Evolutionary conservation across 2,329 filamentous ascomycete species (phyloP), one percentile per base, ranked within the genome.

Genomic region (Lecanicillium sp.): DNA sequence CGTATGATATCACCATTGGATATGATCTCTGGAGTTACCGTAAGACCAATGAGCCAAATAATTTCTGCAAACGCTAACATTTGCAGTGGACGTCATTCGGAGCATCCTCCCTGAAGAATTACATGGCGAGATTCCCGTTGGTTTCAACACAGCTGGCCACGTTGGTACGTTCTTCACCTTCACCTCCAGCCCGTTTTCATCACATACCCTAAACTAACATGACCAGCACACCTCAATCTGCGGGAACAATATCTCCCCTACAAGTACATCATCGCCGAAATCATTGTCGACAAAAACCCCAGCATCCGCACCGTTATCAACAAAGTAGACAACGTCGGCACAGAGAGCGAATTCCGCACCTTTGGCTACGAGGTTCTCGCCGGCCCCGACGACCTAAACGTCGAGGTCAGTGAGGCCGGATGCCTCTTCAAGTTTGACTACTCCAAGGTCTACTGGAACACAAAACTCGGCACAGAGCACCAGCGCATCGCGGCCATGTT

Each of bases 391-490:
- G 81, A 96, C 53, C 68, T 95, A 59, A 79, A 89, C 38, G 92
- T 98, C 39, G 77, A 85, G 45, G 74, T 92, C 37, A 78, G 75
- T 47, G 88, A 95, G 63, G 83, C 85, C 51, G 76, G 79, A 44
- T 96, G 92, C 64, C 67, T 72, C n/a, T 98, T 95, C 65, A 71
- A 72, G 40, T 96, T 98, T 60, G 85, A 98, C 66, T 98, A 94
- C 60, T 78, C 84, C 45, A 94, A 94, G 51, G 92, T 98, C 4
- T 98, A 98, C 70, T 98, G 90, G 90, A 98, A 98, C 63, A 88
- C 80, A 53, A 80, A 90, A 49, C 75, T 98, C 12, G 83, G 94
- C 52, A 85, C 80, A 1, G 92, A 98, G 62, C 92, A 98, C 62
- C 78, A 82, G 47, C 74, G 92, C 3, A 68, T 96, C 13, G 78